Evolutionary conservation across 2,329 filamentous ascomycete genomes (phyloP).

Genomic region (Cladophialophora carrionii): DNA sequence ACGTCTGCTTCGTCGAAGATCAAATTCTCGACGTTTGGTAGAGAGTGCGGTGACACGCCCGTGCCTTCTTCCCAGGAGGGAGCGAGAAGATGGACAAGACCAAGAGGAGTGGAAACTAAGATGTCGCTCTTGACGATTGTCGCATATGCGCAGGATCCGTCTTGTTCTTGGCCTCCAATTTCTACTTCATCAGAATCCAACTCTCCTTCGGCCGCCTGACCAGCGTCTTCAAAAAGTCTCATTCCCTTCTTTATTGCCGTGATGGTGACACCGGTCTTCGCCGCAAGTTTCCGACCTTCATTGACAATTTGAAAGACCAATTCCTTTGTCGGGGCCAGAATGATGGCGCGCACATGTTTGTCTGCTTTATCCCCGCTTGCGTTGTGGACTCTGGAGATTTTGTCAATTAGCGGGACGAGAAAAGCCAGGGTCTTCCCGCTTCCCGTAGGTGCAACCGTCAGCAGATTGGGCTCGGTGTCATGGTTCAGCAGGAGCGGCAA

Average conservation of each 20-base stretch:
- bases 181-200: conserved; percentile 44
- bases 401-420: conserved; percentile 81
- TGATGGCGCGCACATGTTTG: conserved; percentile 67
- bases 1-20: conserved; percentile 95
- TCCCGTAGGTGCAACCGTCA: conserved; percentile 90
- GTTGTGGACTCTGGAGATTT: conserved; percentile 61
- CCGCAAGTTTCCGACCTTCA: conserved; percentile 80
- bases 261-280: conserved; percentile 76
- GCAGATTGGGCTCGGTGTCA: conserved; percentile 63
- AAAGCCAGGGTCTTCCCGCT: conserved; percentile 97
- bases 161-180: conserved; percentile 45
- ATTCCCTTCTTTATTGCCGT: conserved; percentile 85
- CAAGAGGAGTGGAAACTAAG: conserved; percentile 76
- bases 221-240: conserved; percentile 52
- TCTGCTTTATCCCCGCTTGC: conserved; percentile 50
- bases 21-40: conserved; percentile 72
- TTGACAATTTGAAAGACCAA: conserved; percentile 78
- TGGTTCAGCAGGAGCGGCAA: conserved; percentile 71
- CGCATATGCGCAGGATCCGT: conserved; percentile 40
- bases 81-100: conserved; percentile 74
- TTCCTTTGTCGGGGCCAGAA: conserved; percentile 79
- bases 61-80: conserved; percentile 41
- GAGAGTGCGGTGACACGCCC: conserved; percentile 49
- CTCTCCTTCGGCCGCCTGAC: conserved; percentile 44
- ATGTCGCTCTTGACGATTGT: conserved; percentile 72